Evolutionary conservation across 345 rosid genomes (phyloP).

Genomic region (Kandelia obovata): DNA sequence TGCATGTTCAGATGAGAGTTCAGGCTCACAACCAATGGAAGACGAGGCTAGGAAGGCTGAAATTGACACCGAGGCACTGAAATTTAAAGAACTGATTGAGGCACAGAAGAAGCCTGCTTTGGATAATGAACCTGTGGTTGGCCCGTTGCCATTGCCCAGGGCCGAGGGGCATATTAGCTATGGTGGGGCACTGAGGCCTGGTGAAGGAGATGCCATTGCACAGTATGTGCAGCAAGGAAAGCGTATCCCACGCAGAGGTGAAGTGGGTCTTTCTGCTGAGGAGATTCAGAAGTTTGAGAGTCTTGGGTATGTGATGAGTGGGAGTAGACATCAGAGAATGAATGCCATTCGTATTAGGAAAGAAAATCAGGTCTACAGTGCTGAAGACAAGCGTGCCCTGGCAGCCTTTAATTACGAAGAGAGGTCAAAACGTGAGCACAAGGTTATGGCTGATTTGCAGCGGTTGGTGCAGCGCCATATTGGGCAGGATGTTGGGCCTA

Average conservation of each 20-base stretch:
- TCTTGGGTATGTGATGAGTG: constrained; percentile 99
- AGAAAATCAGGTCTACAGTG: constrained; percentile 98
- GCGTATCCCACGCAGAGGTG: constrained; percentile 99
- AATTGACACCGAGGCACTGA: constrained; percentile 60
- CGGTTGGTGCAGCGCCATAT: constrained; percentile 93
- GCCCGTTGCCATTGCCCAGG: constrained; percentile 88
- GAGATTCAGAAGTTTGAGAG: constrained; percentile 86
- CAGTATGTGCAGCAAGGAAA: constrained; percentile 99
- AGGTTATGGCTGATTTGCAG: constrained; percentile 96
- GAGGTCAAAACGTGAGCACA: constrained; percentile 92
- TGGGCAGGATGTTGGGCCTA: constrained; percentile 94
- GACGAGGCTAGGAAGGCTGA: constrained; percentile 52
- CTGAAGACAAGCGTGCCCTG: constrained; percentile 92
- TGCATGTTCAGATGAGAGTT: constrained; percentile 22
- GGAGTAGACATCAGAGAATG: constrained; percentile 96
- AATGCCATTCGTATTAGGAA: constrained; percentile 99
- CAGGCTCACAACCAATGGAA: constrained; percentile 24
- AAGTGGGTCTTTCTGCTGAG: constrained; percentile 97
- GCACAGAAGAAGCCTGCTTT: constrained; percentile 70
- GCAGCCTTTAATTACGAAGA: constrained; percentile 99
- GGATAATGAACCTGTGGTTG: constrained; percentile 66
- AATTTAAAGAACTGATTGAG: constrained; percentile 71
- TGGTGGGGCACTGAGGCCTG: constrained; percentile 97
- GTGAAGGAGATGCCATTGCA: constrained; percentile 99
- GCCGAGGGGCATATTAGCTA: constrained; percentile 97